Base-by-base conservation (phyloP, 805 yeast genomes). In the Zygotorulaspora danielsina region DNA sequence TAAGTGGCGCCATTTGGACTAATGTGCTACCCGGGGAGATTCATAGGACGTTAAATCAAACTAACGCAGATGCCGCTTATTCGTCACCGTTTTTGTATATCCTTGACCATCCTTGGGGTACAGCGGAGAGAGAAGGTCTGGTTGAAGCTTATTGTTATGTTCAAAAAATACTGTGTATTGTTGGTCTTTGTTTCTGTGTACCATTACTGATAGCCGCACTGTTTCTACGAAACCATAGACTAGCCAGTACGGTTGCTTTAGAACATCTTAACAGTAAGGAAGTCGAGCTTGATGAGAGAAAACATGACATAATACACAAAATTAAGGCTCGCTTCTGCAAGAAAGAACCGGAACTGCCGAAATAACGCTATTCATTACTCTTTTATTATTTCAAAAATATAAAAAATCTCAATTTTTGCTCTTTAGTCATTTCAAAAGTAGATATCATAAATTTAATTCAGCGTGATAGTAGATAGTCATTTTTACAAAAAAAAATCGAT, bases 1-100 rank as follows among this genome's bases (percentile, higher is more conserved):
- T 82, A 15, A 69, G 83, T 12, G 87, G 86, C 46, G 84, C 86
- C 18, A 67, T 81, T 21, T 82, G 86, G 85, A 74, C 83, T n/a
- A 75, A 78, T 46, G 51, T 63, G 9, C 64, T 78, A 48, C 78
- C 75, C 34, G 46, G 48, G 15, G 59, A 69, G 42, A 60, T 78
- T 19, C 39, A 44, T 27, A 59, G 62, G 29, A 50, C 68, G 32
- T 49, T 72, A n/a, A 53, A 62, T 36, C 24, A 57, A 2, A 63
- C 69, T 39, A 44, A 61, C 3, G 72, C 71, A 4, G 49, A 60
- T 0, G 39, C 39, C 2, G 77, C 77, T 5, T 78, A 76, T 51
- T 66, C 64, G 3, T 57, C 68, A 6, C 85, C 85, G 15, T 64
- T 67, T 42, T 60, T 67, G 0, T 78, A 73, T 49, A 66, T 75